These are phyloP conservation scores for Mortierella alpina DNA, from an alignment of 192 early-diverging fungal genomes.

Conservation along the genomic window DNA sequence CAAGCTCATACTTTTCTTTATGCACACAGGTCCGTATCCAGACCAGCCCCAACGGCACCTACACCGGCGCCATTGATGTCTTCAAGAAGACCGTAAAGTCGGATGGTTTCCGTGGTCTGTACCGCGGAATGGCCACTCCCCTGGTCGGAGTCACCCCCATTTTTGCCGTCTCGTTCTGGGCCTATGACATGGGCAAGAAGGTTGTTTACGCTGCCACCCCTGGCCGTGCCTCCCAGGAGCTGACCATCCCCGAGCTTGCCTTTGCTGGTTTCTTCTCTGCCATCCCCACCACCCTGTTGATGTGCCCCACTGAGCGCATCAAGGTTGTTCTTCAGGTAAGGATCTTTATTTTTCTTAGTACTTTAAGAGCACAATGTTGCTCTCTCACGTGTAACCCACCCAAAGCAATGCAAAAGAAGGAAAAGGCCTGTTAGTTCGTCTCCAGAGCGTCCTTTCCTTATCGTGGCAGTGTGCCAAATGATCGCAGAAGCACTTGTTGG, in stretches of 20 bases:
- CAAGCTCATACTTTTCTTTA: neutral
- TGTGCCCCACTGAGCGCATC: conserved; percentile 96
- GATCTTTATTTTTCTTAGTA: conserved; percentile 3
- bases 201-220: conserved; percentile 70
- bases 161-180: conserved; percentile 96
- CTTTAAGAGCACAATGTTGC: neutral
- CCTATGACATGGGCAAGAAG: conserved; percentile 84
- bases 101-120: conserved; percentile 92
- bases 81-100: conserved; percentile 90
- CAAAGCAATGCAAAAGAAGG: too few relatives aligned
- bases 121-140: conserved; percentile 95
- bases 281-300: conserved; percentile 92
- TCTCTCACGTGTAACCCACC: conserved; percentile 17
- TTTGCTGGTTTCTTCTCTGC: conserved; percentile 96
- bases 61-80: conserved; percentile 91
- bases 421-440: too few relatives aligned
- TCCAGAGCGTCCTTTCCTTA: too few relatives aligned
- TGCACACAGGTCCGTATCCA: conserved; percentile 84
- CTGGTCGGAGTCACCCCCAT: conserved; percentile 95
- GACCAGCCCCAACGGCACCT: conserved; percentile 80
- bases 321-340: conserved; percentile 93
- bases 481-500: too few relatives aligned
- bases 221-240: conserved; percentile 61
- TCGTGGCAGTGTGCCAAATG: too few relatives aligned
- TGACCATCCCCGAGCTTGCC: conserved; percentile 82